Conservation (phyloP, 345 rosid genomes). For the Euphorbia lathyris region DNA sequence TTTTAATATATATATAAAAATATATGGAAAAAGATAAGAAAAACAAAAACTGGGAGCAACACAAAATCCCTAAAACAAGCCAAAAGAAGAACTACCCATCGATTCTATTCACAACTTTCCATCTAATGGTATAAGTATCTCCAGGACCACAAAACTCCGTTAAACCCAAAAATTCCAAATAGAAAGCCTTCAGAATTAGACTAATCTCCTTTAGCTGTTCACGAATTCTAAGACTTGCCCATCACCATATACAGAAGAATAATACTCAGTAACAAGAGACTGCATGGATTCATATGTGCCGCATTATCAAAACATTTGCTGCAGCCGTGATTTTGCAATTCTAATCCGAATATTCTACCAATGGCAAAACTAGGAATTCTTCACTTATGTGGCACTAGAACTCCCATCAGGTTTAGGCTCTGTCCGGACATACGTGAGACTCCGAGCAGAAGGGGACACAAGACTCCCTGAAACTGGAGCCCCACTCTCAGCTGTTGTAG, state of each 20-base stretch:
- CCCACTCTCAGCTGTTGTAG: conserved; percentile 36
- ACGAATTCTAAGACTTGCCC: conserved; percentile 5
- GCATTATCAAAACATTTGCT: neutral
- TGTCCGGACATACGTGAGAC: conserved; percentile 71
- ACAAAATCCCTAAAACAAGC: conserved; percentile 1
- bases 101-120: conserved; percentile 21
- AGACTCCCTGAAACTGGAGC: conserved; percentile 29
- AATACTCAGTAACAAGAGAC: conserved; percentile 1
- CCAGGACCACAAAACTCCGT: neutral
- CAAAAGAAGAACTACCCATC: conserved; percentile 13
- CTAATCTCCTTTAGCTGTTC: conserved; percentile 1
- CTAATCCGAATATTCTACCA: neutral
- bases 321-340: neutral
- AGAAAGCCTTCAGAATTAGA: neutral
- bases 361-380: neutral
- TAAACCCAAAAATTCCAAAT: conserved; percentile 4
- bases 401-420: conserved; percentile 50
- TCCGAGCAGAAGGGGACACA: conserved; percentile 44
- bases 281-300: conserved; percentile 1
- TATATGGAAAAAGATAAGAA: too few species aligned
- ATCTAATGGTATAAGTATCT: conserved; percentile 10
- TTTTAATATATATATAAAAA: neutral
- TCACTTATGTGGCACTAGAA: conserved; percentile 29
- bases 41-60: neutral
- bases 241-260: conserved; percentile 21